A percentile compares a stretch with the other conserved stretches of the same genome.
These are phyloP conservation scores for Melaleuca quinquenervia DNA, from an alignment of 345 rosid genomes.

Conservation along the genomic window DNA sequence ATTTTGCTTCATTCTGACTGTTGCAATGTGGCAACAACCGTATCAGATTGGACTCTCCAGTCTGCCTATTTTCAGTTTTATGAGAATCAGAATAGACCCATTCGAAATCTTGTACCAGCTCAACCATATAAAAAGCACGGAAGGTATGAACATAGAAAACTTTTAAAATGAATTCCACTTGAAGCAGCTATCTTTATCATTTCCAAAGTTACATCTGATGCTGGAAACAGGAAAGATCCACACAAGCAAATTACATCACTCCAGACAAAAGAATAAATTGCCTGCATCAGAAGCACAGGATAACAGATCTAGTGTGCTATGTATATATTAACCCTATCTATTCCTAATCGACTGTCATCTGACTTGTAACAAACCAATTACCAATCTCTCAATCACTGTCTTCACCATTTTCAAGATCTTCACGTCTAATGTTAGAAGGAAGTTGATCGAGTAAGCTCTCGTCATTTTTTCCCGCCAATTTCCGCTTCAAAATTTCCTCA, in stretches of 20 bases:
- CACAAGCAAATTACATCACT: background rate
- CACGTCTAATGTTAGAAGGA: background rate
- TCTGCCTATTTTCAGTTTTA: background rate
- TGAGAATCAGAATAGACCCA: background rate
- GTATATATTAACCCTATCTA: background rate
- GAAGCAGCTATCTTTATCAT: background rate
- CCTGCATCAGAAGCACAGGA: background rate
- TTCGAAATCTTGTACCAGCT: background rate
- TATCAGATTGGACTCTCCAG: background rate
- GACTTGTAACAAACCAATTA: background rate
- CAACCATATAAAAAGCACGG: background rate
- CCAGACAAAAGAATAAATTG: background rate
- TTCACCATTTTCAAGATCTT: background rate
- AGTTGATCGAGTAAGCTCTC: conserved; percentile 13
- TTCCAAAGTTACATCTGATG: background rate
- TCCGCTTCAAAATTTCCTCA: conserved; percentile 51
- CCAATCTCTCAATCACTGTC: background rate
- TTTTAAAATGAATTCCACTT: background rate
- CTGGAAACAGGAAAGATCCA: background rate
- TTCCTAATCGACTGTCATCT: background rate
- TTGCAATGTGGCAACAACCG: background rate
- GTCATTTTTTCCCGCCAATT: conserved; percentile 50
- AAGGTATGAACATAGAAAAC: background rate
- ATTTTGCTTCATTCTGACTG: background rate
- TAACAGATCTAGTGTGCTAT: background rate